These are phyloP conservation scores for Solanum pinnatisectum DNA, from an alignment of 257 asterid species.

Conservation along the genomic window DNA sequence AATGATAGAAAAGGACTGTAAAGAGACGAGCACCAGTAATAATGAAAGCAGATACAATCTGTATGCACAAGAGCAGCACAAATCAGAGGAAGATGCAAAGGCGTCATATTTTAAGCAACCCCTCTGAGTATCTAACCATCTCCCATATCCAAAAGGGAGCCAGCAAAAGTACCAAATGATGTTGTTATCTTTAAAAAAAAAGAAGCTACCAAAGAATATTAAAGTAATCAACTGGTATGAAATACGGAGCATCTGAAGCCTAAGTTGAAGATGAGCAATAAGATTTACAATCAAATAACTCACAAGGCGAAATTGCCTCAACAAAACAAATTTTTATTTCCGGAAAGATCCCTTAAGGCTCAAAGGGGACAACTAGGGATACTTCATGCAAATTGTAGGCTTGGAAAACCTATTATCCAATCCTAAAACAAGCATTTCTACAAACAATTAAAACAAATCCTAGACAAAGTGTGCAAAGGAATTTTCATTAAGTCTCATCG, in stretches of 20 bases:
- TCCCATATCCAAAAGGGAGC: background rate
- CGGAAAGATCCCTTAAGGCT: background rate
- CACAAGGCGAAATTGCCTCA: background rate
- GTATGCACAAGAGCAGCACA: background rate
- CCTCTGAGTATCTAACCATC: background rate
- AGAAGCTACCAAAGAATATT: background rate
- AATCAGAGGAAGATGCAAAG: background rate
- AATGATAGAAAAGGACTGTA: background rate
- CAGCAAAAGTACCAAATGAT: background rate
- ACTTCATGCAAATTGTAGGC: background rate
- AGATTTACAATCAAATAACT: background rate
- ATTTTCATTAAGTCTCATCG: background rate
- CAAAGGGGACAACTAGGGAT: background rate
- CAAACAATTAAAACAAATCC: background rate
- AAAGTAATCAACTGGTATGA: background rate
- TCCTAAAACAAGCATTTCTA: background rate
- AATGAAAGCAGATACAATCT: background rate
- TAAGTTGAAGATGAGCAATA: background rate
- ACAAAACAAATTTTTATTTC: background rate
- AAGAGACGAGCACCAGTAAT: background rate
- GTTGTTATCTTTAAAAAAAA: background rate
- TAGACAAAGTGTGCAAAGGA: background rate
- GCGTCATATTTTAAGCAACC: background rate
- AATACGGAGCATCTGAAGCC: background rate
- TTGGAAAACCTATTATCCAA: background rate